Base-by-base conservation (phyloP, 306 rosid species). In the Citrullus mucosospermus region DNA sequence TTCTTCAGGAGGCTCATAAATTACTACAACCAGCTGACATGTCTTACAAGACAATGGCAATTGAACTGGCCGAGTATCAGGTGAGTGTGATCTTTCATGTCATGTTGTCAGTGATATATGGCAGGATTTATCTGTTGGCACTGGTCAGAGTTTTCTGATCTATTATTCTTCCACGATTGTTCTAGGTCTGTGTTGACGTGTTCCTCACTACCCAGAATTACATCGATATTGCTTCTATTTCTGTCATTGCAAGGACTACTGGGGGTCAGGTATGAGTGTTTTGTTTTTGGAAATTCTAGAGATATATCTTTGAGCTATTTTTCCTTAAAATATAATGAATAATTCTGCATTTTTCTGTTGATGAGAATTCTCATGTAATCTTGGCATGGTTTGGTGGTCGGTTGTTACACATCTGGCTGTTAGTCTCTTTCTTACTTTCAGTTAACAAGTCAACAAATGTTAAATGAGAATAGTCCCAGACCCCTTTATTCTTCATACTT, bases 21-120 rank as follows among this genome's bases (percentile, higher is more conserved):
- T 92, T 95, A 81, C 97, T 95, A 81, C 99, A 95, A 63, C 93
- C 99, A 4, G 92, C 86, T 54, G 99, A 95, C 81, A 92, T 91
- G 90, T 80, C 89, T 78, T 89, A 91, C 87, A 91, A 86, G 91
- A 88, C 90, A 46, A 84, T 95, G 87, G 97, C 99, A 39, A 89
- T 89, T 80, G 99, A 95, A 83, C 89, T 92, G 79, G 97, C 99
- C 20, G 97, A 95, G 85, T 92, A 85, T 83, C 99, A 95, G 97
- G 99, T 92, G 63, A 78, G 44, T 44, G 41, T 59, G 50, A 69
- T 85, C 77, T 83, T 70, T 53, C 71, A 28, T 77, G 54, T 62
- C 65, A 78, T 51, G n/a, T 58, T 70, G n/a, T 77, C 77, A 25
- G 9, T 61, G 78, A 68, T 30, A 73, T 48, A 76, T 81, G 48